phyloP scores from a whole-genome alignment of 352 stramenopile species.

The Phytophthora macrochlamydospora region DNA sequence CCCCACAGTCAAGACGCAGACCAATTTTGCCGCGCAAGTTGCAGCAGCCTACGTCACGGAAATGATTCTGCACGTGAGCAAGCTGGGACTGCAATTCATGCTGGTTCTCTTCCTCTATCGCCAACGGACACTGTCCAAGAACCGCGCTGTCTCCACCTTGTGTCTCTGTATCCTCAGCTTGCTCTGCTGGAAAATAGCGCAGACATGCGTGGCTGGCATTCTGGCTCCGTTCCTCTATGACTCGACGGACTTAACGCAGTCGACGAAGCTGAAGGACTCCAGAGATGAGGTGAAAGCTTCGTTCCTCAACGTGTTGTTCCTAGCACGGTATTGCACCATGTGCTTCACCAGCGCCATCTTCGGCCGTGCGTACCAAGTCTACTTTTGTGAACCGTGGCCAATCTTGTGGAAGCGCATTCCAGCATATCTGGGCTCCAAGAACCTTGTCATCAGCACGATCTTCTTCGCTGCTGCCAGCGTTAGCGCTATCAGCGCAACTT shows the following conservation, averaged over 20 bases:
- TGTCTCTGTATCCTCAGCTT: conserved; percentile 54
- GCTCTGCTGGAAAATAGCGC: conserved; percentile 53
- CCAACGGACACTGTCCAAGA: conserved; percentile 34
- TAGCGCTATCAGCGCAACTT: conserved; percentile 44
- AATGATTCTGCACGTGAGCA: conserved; percentile 36
- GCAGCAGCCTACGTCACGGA: conserved; percentile 31
- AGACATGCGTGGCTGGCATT: conserved; percentile 45
- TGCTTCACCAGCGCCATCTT: conserved; percentile 45
- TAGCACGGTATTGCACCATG: conserved; percentile 36
- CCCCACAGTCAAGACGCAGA: not conserved
- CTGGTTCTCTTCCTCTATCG: conserved; percentile 55
- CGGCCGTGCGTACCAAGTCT: conserved; percentile 53
- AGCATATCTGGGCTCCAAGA: conserved; percentile 64
- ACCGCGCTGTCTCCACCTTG: conserved; percentile 37
- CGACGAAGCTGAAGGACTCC: conserved; percentile 1
- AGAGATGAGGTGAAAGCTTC: conserved; percentile 29
- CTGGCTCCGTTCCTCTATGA: conserved; percentile 11
- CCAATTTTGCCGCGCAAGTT: conserved; percentile 20
- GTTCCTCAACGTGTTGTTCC: conserved; percentile 58
- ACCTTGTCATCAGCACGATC: conserved; percentile 60
- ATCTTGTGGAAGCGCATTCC: conserved; percentile 54
- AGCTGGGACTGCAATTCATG: conserved; percentile 52
- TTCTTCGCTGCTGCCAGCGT: conserved; percentile 50
- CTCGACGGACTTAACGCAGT: not conserved
- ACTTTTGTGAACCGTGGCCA: conserved; percentile 55